A percentile compares a stretch with the other conserved stretches of the same genome.
Evolutionary conservation across 768 basidiomycete species (phyloP).

Genomic region (Mycena rosella): DNA sequence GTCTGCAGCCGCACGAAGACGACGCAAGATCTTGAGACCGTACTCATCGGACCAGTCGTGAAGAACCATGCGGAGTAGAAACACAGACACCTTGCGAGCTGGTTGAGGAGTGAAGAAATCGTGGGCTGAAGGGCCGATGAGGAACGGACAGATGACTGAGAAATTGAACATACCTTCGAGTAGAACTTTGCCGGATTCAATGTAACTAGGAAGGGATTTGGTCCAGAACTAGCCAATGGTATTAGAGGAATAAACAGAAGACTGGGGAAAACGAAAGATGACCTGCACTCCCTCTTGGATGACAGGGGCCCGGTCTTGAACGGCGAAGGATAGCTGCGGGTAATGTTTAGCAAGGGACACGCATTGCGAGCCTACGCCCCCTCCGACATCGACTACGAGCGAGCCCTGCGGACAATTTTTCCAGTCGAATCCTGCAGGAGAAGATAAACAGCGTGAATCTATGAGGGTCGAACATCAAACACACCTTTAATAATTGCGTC

Average conservation of each 20-base stretch:
- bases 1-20: conserved; percentile 1
- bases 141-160: neutral
- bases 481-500: neutral
- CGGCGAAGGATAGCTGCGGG: neutral
- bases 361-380: neutral
- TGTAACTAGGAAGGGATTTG: neutral
- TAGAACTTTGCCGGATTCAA: conserved; percentile 12
- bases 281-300: neutral
- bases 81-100: neutral
- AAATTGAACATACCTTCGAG: neutral
- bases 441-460: neutral
- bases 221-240: neutral
- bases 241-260: neutral
- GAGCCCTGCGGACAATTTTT: neutral
- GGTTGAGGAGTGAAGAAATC: conserved; percentile 18
- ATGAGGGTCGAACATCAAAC: neutral
- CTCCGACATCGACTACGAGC: neutral
- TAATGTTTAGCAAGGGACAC: neutral
- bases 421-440: neutral
- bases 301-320: neutral
- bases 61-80: conserved; percentile 7
- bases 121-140: neutral
- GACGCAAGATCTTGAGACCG: neutral
- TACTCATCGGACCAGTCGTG: conserved; percentile 19
- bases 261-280: neutral